Evolutionary conservation across 805 yeast genomes (phyloP).

Genomic region (Metschnikowia koreensis): DNA sequence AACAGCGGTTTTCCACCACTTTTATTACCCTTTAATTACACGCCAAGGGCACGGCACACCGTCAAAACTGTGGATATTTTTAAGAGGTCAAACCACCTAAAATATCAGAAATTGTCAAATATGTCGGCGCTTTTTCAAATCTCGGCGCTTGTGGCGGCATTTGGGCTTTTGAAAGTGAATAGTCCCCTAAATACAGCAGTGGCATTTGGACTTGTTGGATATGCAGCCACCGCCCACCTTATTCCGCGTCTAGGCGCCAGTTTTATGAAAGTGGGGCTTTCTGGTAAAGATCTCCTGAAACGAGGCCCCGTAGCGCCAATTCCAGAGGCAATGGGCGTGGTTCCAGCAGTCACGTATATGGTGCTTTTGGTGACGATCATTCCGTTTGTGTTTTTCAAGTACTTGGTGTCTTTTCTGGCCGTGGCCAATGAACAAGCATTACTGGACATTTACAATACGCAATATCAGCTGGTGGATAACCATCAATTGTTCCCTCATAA

Average conservation of each 20-base stretch:
- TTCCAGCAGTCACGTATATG: conserved; percentile 77
- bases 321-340: conserved; percentile 93
- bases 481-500: conserved; percentile 66
- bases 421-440: conserved; percentile 35
- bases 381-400: conserved; percentile 80
- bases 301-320: conserved; percentile 58
- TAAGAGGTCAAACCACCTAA: background rate
- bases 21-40: background rate
- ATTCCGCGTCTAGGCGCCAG: conserved; percentile 68
- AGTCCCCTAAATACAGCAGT: conserved; percentile 57
- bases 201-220: conserved; percentile 71
- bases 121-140: conserved; percentile 1
- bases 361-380: conserved; percentile 80
- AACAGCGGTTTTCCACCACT: background rate
- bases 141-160: conserved; percentile 10
- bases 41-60: background rate
- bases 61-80: background rate
- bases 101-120: background rate
- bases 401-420: conserved; percentile 50
- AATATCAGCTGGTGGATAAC: conserved; percentile 32
- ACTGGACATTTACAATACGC: conserved; percentile 32
- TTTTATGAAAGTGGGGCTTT: conserved; percentile 76
- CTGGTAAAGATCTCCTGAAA: conserved; percentile 82
- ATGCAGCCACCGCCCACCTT: conserved; percentile 52
- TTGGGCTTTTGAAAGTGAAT: conserved; percentile 20